phyloP scores from a whole-genome alignment of 192 early-diverging fungal genomes.

The Linnemannia schmuckeri region DNA sequence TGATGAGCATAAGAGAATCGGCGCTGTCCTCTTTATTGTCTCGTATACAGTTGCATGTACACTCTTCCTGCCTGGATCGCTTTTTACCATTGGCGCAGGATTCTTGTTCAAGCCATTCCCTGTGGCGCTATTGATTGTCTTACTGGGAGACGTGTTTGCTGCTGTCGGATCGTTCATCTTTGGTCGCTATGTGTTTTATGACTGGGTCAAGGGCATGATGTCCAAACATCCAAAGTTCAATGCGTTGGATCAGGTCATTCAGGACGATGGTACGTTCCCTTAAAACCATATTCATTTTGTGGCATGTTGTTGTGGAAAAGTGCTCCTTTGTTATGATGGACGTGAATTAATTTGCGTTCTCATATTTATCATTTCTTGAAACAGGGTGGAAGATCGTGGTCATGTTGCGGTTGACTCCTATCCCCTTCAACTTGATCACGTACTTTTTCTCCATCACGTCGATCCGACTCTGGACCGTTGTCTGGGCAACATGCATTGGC shows the following conservation, averaged over 20 bases:
- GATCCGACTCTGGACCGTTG: constrained; percentile 50
- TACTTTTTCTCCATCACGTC: constrained; percentile 63
- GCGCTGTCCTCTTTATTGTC: constrained; percentile 30
- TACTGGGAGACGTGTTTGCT: constrained; percentile 51
- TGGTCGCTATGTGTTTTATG: constrained; percentile 61
- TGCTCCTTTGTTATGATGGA: constrained; percentile 7
- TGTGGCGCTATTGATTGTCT: constrained; percentile 45
- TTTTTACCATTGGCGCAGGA: constrained; percentile 59
- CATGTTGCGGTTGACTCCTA: constrained; percentile 58
- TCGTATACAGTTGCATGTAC: constrained; percentile 45
- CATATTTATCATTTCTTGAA: not conserved
- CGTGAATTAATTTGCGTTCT: not conserved
- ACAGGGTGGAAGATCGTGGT: constrained; percentile 67
- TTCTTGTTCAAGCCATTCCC: constrained; percentile 60
- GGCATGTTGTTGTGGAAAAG: not conserved
- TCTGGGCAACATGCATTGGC: constrained; percentile 61
- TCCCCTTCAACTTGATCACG: constrained; percentile 61
- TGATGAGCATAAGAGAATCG: constrained; percentile 31
- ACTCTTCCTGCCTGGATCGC: constrained; percentile 49
- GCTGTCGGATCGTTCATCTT: constrained; percentile 56
- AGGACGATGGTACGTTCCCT: constrained; percentile 54
- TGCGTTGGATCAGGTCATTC: constrained; percentile 57
- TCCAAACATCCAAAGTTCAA: constrained; percentile 55
- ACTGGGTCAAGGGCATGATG: constrained; percentile 59
- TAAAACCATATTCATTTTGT: not conserved